Evolutionary conservation across 805 yeast genomes (phyloP).

Genomic region (Suhomyces prunicola): DNA sequence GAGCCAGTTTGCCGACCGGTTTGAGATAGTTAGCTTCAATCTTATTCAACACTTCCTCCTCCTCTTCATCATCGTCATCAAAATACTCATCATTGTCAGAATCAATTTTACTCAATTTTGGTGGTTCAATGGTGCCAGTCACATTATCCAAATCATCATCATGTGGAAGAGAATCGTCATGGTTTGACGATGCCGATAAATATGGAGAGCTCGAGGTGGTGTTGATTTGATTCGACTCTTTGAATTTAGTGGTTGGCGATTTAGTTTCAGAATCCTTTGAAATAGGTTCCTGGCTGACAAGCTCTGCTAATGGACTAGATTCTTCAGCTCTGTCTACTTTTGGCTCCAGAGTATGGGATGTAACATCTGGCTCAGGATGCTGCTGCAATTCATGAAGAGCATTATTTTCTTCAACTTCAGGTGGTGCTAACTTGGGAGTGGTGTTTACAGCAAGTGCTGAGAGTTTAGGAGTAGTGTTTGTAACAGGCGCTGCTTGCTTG

Average conservation of each 20-base stretch:
- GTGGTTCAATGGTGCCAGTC: not conserved
- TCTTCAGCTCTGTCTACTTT: not conserved
- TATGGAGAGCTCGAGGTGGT: constrained; percentile 2
- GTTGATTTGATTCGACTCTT: not conserved
- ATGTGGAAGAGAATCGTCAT: not conserved
- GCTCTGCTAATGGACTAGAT: not conserved
- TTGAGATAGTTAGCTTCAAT: not conserved
- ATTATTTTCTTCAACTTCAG: not conserved
- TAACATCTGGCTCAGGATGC: not conserved
- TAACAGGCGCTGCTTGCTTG: not conserved
- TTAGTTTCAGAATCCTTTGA: not conserved
- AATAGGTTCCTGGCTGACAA: not conserved
- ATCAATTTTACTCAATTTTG: not conserved
- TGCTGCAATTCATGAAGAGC: not conserved
- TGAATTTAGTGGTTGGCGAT: not conserved
- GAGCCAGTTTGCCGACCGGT: not conserved
- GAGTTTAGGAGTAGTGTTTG: not conserved
- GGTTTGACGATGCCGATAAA: constrained; percentile 1
- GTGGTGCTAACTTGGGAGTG: not conserved
- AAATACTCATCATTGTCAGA: not conserved
- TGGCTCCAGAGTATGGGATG: not conserved
- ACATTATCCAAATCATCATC: not conserved
- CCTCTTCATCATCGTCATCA: not conserved
- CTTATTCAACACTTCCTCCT: not conserved
- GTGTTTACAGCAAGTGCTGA: not conserved